phyloP scores from a whole-genome alignment of 2,329 filamentous ascomycete species.

The Aspergillus sp. region DNA sequence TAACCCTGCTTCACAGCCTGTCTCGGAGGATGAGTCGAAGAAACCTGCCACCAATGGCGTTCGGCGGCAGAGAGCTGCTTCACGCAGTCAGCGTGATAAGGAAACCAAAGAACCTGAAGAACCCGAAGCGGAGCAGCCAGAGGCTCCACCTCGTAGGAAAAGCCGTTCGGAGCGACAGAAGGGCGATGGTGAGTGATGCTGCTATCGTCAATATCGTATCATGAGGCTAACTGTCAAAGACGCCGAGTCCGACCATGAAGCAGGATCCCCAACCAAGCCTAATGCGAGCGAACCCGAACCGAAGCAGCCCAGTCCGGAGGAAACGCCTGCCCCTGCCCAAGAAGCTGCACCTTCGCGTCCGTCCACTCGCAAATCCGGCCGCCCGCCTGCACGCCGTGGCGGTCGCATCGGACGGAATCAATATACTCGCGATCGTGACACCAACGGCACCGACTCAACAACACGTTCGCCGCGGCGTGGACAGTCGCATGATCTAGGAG shows the following conservation, averaged over 20 bases:
- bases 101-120: slow-evolving; percentile 57
- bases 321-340: slow-evolving; percentile 40
- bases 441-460: slow-evolving; percentile 48
- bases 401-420: slow-evolving; percentile 72
- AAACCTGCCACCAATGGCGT: slow-evolving; percentile 35
- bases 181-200: slow-evolving; percentile 67
- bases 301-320: slow-evolving; percentile 45
- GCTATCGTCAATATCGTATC: background rate
- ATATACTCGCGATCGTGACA: slow-evolving; percentile 75
- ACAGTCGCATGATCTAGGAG: slow-evolving; percentile 42
- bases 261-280: slow-evolving; percentile 55
- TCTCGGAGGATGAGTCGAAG: slow-evolving; percentile 68
- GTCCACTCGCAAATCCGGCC: slow-evolving; percentile 61
- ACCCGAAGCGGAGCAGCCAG: slow-evolving; percentile 69
- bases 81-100: slow-evolving; percentile 56
- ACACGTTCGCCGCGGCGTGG: slow-evolving; percentile 45
- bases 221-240: slow-evolving; percentile 35
- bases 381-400: slow-evolving; percentile 66
- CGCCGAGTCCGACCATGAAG: slow-evolving; percentile 71
- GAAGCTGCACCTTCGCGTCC: slow-evolving; percentile 38
- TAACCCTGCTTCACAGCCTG: slow-evolving; percentile 46
- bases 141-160: slow-evolving; percentile 78
- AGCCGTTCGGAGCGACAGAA: slow-evolving; percentile 77
- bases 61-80: slow-evolving; percentile 62
- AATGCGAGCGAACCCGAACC: slow-evolving; percentile 41